Conservation (phyloP, 2,329 filamentous ascomycete genomes). For the Macrophomina tecta region DNA sequence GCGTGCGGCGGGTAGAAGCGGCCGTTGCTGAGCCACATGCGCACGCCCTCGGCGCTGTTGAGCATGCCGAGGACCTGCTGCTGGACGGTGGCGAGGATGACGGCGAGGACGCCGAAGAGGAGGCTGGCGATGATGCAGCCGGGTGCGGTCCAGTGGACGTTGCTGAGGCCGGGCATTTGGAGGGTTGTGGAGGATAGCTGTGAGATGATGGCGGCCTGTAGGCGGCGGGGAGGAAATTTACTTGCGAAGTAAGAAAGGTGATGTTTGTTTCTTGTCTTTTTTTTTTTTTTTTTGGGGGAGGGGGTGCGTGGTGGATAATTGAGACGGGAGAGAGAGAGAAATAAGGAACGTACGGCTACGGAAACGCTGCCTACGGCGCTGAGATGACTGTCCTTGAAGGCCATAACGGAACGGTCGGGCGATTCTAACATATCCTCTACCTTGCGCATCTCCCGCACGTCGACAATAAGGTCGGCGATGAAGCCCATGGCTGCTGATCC, state of each 20-base stretch:
- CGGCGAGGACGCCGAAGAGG: conserved; percentile 18
- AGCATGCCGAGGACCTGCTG: conserved; percentile 18
- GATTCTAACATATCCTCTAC: conserved; percentile 18
- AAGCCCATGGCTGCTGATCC: conserved; percentile 1
- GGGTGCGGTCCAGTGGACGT: conserved; percentile 10
- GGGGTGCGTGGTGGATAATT: too few species aligned
- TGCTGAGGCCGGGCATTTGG: conserved; percentile 16
- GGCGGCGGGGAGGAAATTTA: neutral
- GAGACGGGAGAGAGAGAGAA: neutral
- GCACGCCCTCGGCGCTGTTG: conserved; percentile 11
- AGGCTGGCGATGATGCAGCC: conserved; percentile 19
- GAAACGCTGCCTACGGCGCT: conserved; percentile 19
- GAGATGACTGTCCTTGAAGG: conserved; percentile 17
- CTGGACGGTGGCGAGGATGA: conserved; percentile 17
- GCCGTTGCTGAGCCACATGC: conserved; percentile 24
- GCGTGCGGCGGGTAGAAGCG: conserved; percentile 15
- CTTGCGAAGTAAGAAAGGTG: neutral
- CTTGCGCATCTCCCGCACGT: conserved; percentile 21
- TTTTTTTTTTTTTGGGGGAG: too few species aligned
- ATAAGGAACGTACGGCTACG: neutral
- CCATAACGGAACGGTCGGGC: conserved; percentile 1
- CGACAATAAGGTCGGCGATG: conserved; percentile 10
- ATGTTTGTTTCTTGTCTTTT: too few species aligned
- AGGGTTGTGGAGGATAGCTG: conserved; percentile 20
- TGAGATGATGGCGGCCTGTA: conserved; percentile 16